Percentiles rank a stretch among this genome's conserved stretches.
Evolutionary conservation across 495 filamentous ascomycete genomes (phyloP).

Genomic region (Stereocaulon alpinum): DNA sequence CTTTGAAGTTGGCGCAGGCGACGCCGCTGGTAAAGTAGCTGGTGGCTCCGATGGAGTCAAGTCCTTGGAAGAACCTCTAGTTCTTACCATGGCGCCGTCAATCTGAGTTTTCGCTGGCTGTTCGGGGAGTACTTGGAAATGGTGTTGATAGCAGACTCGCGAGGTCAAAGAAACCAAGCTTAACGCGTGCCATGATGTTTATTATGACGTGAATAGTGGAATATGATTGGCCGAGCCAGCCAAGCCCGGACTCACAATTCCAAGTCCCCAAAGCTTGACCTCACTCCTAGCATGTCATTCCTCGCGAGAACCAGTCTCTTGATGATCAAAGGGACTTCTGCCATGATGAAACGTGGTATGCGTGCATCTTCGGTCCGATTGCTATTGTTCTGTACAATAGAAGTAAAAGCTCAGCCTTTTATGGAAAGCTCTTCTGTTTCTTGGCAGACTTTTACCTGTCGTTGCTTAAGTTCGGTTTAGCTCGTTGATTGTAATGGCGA

Average conservation of each 20-base stretch:
- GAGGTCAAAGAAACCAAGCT: too few species aligned
- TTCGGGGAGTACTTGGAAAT: too few species aligned
- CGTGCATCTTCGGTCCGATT: not conserved
- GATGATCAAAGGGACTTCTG: not conserved
- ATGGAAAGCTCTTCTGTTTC: not conserved
- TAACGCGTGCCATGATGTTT: slow-evolving; percentile 4
- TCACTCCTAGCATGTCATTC: not conserved
- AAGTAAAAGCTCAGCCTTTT: not conserved
- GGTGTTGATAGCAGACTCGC: too few species aligned
- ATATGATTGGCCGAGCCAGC: slow-evolving; percentile 1
- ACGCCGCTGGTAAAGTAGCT: slow-evolving; percentile 14
- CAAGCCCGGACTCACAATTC: not conserved
- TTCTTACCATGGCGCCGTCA: slow-evolving; percentile 4
- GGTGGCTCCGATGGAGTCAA: slow-evolving; percentile 7
- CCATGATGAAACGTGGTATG: not conserved
- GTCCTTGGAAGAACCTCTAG: not conserved
- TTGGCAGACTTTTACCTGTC: not conserved
- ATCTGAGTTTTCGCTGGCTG: too few species aligned
- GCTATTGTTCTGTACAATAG: not conserved
- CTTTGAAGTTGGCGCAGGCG: slow-evolving; percentile 12
- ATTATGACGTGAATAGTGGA: slow-evolving; percentile 1
- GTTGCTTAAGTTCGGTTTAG: not conserved
- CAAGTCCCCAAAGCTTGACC: slow-evolving; percentile 2
- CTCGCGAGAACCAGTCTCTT: not conserved
- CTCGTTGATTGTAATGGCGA: not conserved